These are phyloP conservation scores for Monosporascus sp. DNA, from an alignment of 2,329 filamentous ascomycete genomes.

Conservation along the genomic window DNA sequence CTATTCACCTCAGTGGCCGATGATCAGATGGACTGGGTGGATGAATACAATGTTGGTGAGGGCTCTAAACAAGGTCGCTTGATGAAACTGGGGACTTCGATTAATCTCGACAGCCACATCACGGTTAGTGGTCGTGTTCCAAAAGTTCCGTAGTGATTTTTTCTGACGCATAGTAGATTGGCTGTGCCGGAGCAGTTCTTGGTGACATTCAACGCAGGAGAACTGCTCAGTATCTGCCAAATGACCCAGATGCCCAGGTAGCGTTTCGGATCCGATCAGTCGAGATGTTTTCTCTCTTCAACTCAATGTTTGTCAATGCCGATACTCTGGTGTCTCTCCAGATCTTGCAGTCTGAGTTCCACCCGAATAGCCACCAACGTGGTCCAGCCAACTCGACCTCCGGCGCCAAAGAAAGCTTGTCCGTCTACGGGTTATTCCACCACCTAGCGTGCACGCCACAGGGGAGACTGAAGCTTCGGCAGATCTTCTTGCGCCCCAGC, in stretches of 20 bases:
- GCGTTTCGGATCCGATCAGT: conserved; percentile 58
- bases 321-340: conserved; percentile 81
- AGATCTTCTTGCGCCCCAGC: conserved; percentile 75
- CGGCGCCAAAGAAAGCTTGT: conserved; percentile 73
- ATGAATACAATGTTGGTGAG: conserved; percentile 32
- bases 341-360: conserved; percentile 74
- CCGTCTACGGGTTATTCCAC: conserved; percentile 77
- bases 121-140: conserved; percentile 45
- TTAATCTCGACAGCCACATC: conserved; percentile 68
- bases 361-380: conserved; percentile 75
- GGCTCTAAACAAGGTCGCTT: conserved; percentile 57
- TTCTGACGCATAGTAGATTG: conserved; percentile 43
- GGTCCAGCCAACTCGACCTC: conserved; percentile 56
- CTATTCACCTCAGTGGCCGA: conserved; percentile 55
- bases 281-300: conserved; percentile 66
- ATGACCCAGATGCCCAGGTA: conserved; percentile 46
- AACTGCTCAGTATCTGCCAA: conserved; percentile 56
- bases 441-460: conserved; percentile 71
- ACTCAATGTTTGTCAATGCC: conserved; percentile 70
- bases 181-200: conserved; percentile 85
- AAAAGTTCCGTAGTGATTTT: background rate
- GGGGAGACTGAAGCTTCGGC: conserved; percentile 68
- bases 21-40: conserved; percentile 28
- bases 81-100: conserved; percentile 61
- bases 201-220: conserved; percentile 67